phyloP scores from a whole-genome alignment of 2,329 filamentous ascomycete species.

The Ophiocordyceps robertsii region DNA sequence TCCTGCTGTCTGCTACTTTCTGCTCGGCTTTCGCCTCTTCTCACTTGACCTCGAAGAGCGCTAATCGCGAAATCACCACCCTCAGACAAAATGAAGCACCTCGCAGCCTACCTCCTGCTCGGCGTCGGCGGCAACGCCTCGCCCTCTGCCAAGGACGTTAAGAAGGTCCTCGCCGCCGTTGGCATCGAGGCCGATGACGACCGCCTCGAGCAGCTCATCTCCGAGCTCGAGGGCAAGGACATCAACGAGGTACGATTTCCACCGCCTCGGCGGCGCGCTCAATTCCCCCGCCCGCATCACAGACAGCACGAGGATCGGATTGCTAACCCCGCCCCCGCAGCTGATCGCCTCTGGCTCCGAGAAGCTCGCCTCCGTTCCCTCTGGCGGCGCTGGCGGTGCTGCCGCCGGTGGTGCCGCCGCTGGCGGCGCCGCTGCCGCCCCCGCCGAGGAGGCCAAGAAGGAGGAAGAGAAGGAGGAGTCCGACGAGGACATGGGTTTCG shows the following conservation, averaged over 20 bases:
- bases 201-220: constrained; percentile 74
- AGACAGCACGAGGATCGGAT: neutral
- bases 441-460: constrained; percentile 43
- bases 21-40: neutral
- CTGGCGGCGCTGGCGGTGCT: constrained; percentile 70
- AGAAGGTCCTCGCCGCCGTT: constrained; percentile 78
- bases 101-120: constrained; percentile 98
- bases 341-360: constrained; percentile 77
- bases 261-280: constrained; percentile 14
- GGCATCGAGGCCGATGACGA: constrained; percentile 88
- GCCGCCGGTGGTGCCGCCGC: constrained; percentile 52
- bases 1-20: neutral
- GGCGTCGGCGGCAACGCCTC: constrained; percentile 82
- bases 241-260: constrained; percentile 71
- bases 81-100: constrained; percentile 87
- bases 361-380: constrained; percentile 97
- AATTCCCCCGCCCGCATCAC: neutral
- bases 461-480: constrained; percentile 76
- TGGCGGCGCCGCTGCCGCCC: constrained; percentile 50
- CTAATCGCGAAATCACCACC: constrained; percentile 11
- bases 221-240: constrained; percentile 84
- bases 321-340: constrained; percentile 31
- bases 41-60: neutral
- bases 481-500: constrained; percentile 66
- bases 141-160: constrained; percentile 78